Evolutionary conservation across 495 filamentous ascomycete species (phyloP), one percentile per base, ranked within the genome.

Genomic region (Penicillium lividum): DNA sequence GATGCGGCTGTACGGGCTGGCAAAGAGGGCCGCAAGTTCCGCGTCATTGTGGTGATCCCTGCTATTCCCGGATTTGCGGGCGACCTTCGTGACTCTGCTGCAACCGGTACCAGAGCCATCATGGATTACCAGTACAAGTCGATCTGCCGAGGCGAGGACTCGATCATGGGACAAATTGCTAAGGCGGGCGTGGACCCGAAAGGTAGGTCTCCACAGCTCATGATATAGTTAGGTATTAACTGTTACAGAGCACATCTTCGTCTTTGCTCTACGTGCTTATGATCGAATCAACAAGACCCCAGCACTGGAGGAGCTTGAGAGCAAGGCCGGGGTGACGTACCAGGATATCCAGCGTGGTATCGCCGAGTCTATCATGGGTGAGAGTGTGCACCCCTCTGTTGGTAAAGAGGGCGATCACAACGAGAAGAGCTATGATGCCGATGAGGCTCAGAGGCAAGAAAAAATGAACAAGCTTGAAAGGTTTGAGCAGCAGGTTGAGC

Each of bases 121-220:
- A 98, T 98, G 91, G 93, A 97, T 67, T 98, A 97, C 70, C 93
- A 97, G 70, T 98, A 93, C 75, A 97, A 94, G 70, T 94, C 91
- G 1, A 96, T 98, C 57, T 87, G 86, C 64, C 89, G 93, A 11
- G 93, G 94, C 2, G 86, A 96, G 63, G 80, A 97, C 69, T 96
- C 90, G 10, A 97, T 97, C 50, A 92, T 88, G 64, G 88, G 82
- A 15, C 89, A 89, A 63, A 85, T 97, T 29, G 72, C 80, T 25
- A 87, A 86, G 4, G 82, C 90, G 61, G 93, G 91, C 4, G 84
- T 97, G 15, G 83, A 97, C 63, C 91, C 94, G 0, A 83, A 61
- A 48, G 53, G 76, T 77, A 70, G 51, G 69, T 30, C 8, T 27
- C 29, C 36, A 31, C 15, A 15, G 13, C 25, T 51, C 18, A 30